A percentile compares a stretch with the other conserved stretches of the same genome.
These are phyloP conservation scores for Diaporthe destruens DNA, from an alignment of 2,329 filamentous ascomycete species.

Conservation along the genomic window DNA sequence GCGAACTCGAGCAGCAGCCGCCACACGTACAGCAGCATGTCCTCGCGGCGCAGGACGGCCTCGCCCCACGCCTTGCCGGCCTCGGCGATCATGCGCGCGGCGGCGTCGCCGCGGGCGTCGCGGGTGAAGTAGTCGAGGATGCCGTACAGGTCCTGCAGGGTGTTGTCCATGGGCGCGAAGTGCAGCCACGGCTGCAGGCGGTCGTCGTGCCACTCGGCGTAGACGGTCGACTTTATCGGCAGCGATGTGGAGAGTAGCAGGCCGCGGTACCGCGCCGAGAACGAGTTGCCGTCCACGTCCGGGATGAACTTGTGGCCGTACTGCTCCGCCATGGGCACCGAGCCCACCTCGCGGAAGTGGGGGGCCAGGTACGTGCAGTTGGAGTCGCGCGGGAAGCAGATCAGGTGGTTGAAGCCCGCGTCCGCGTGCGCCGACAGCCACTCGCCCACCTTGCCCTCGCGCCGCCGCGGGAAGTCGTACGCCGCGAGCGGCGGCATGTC, in stretches of 20 bases:
- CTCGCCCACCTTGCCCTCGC: constrained; percentile 53
- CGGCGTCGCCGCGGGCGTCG: constrained; percentile 61
- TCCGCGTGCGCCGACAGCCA: constrained; percentile 58
- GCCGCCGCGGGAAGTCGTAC: constrained; percentile 58
- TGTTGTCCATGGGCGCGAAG: constrained; percentile 79
- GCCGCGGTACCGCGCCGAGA: constrained; percentile 71
- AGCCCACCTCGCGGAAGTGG: constrained; percentile 50
- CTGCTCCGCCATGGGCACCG: constrained; percentile 60
- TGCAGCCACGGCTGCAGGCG: constrained; percentile 78
- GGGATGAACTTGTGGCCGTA: constrained; percentile 74
- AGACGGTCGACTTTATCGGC: constrained; percentile 79
- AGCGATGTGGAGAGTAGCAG: constrained; percentile 75
- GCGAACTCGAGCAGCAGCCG: constrained; percentile 71
- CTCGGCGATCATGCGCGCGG: constrained; percentile 71
- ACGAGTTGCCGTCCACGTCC: constrained; percentile 78
- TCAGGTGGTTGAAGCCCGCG: constrained; percentile 58
- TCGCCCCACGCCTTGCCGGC: constrained; percentile 72
- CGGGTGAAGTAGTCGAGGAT: constrained; percentile 76
- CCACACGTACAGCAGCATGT: constrained; percentile 76
- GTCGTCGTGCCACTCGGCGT: constrained; percentile 81
- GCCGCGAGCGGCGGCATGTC: constrained; percentile 57
- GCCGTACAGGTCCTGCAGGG: constrained; percentile 74
- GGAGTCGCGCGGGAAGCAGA: constrained; percentile 52
- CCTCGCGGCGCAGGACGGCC: constrained; percentile 71
- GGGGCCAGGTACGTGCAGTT: constrained; percentile 57